Percentiles rank a stretch among this genome's conserved stretches.
Conservation (phyloP, 495 filamentous ascomycete genomes). For the Hyaloscypha hepaticicola region DNA sequence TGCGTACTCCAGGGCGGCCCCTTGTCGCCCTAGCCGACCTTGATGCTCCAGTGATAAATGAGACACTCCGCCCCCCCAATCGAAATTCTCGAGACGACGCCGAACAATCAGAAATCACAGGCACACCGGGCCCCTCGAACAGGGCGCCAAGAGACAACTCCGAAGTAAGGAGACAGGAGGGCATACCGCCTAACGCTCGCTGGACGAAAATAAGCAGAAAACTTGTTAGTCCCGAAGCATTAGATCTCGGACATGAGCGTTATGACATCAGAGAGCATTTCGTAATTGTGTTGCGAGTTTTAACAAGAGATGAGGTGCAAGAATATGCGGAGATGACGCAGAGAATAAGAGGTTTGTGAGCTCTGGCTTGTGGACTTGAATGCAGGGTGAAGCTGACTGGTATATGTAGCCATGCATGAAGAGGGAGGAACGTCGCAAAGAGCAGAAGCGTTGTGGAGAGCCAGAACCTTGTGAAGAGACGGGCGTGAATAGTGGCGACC, state of each 20-base stretch:
- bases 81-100: too few relatives aligned
- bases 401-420: too few relatives aligned
- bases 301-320: constrained; percentile 81
- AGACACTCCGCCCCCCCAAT: too few relatives aligned
- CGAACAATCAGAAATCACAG: too few relatives aligned
- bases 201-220: constrained; percentile 88
- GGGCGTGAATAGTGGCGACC: background rate
- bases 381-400: too few relatives aligned
- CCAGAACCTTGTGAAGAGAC: background rate
- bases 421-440: too few relatives aligned
- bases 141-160: constrained; percentile 58
- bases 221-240: constrained; percentile 77
- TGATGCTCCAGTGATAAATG: too few relatives aligned
- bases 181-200: constrained; percentile 72
- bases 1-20: too few relatives aligned
- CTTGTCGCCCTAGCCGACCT: too few relatives aligned
- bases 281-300: constrained; percentile 81
- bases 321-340: constrained; percentile 71
- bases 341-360: constrained; percentile 73
- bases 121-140: too few relatives aligned
- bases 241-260: constrained; percentile 73
- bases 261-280: constrained; percentile 79
- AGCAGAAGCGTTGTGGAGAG: background rate
- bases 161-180: too few relatives aligned
- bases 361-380: too few relatives aligned